A percentile compares a stretch with the other conserved stretches of the same genome.
phyloP scores from a whole-genome alignment of 2,329 filamentous ascomycete species.

The Tetracladium maxilliforme region DNA sequence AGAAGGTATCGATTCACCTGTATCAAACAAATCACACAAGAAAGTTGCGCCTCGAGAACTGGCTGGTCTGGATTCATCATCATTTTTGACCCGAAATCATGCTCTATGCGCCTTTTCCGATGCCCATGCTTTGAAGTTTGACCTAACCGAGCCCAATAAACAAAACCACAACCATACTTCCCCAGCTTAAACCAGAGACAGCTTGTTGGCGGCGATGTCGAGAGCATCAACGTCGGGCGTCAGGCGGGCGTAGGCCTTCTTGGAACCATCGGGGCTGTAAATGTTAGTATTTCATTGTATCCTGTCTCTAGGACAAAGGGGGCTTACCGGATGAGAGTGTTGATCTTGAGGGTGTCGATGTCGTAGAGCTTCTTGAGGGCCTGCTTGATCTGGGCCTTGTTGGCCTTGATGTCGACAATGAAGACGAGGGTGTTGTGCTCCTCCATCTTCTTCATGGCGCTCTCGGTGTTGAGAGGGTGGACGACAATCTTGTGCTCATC shows the following conservation, averaged over 20 bases:
- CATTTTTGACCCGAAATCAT: slow-evolving; percentile 9
- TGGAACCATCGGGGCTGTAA: slow-evolving; percentile 75
- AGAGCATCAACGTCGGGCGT: slow-evolving; percentile 95
- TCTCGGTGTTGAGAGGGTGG: slow-evolving; percentile 98
- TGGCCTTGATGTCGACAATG: slow-evolving; percentile 93
- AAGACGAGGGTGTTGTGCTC: slow-evolving; percentile 99
- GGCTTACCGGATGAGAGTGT: slow-evolving; percentile 94
- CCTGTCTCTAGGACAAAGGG: slow-evolving; percentile 6
- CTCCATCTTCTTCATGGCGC: slow-evolving; percentile 99
- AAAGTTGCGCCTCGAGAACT: slow-evolving; percentile 14
- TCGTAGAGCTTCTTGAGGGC: slow-evolving; percentile 99
- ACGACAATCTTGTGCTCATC: slow-evolving; percentile 97
- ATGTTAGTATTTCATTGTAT: slow-evolving; percentile 8
- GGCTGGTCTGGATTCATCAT: slow-evolving; percentile 9
- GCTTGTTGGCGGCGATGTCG: slow-evolving; percentile 98
- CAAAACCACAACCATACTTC: slow-evolving; percentile 25
- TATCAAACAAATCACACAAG: too few relatives aligned
- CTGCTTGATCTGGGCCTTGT: slow-evolving; percentile 99
- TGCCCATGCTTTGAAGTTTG: background rate
- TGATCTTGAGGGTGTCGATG: slow-evolving; percentile 96
- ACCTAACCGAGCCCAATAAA: slow-evolving; percentile 24
- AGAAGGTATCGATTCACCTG: slow-evolving; percentile 1
- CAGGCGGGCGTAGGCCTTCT: slow-evolving; percentile 97
- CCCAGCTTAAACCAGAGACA: slow-evolving; percentile 76
- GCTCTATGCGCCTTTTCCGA: slow-evolving; percentile 1